Evolutionary conservation across 768 basidiomycete genomes (phyloP).

Genomic region (Tricholoma hemisulphureum): DNA sequence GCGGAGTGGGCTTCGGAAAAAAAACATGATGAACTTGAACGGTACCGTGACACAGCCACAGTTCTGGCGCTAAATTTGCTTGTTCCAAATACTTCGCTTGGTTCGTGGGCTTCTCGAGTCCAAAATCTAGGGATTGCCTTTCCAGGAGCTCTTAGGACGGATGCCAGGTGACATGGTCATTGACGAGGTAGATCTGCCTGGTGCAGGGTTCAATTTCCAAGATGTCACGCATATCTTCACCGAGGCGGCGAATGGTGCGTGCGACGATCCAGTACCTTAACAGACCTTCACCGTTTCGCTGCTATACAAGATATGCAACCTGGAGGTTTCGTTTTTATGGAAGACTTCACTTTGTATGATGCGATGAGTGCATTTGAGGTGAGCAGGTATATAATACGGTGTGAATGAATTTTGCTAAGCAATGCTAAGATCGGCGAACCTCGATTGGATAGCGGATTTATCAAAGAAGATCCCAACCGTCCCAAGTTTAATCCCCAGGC

Average conservation of each 20-base stretch:
- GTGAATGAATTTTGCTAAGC: conserved; percentile 7
- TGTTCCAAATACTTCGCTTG: not conserved
- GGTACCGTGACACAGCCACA: conserved; percentile 30
- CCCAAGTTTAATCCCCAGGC: conserved; percentile 62
- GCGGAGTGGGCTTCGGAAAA: conserved; percentile 15
- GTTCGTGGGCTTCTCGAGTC: not conserved
- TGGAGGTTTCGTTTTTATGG: conserved; percentile 62
- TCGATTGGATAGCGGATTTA: conserved; percentile 81
- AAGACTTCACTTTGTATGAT: conserved; percentile 74
- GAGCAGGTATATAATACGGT: conserved; percentile 14
- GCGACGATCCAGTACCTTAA: not conserved
- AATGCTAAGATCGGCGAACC: conserved; percentile 78
- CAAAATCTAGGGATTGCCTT: not conserved
- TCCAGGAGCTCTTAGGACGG: not conserved
- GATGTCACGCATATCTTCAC: conserved; percentile 64
- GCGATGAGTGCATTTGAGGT: conserved; percentile 96
- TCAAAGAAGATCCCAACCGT: conserved; percentile 36
- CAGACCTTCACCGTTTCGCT: not conserved
- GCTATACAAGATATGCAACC: conserved; percentile 53
- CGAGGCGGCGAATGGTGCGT: conserved; percentile 61
- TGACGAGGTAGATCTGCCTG: conserved; percentile 42
- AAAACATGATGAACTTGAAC: conserved; percentile 13
- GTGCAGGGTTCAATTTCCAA: conserved; percentile 53
- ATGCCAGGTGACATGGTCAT: not conserved
- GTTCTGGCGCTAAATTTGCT: not conserved